Evolutionary conservation across 345 rosid species (phyloP).

Genomic region (Psidium friedrichsthalianum): DNA sequence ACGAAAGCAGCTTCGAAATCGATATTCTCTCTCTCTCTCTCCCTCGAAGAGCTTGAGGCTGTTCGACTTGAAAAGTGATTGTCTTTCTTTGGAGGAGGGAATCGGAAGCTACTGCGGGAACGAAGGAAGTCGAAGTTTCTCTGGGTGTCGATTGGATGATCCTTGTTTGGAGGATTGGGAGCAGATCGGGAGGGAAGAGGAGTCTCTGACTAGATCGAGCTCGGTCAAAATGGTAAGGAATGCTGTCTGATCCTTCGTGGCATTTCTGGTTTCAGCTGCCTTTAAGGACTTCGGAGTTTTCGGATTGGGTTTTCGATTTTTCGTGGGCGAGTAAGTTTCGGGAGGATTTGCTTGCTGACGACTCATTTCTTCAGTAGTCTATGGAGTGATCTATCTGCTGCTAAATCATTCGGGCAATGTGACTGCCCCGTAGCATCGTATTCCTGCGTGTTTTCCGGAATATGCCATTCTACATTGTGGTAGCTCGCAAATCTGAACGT

Average conservation of each 20-base stretch:
- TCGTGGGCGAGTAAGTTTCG: not conserved
- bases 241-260: not conserved
- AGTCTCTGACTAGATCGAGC: constrained; percentile 3
- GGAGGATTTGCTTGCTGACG: not conserved
- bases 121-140: not conserved
- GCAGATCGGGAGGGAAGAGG: constrained; percentile 1
- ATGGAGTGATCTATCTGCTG: not conserved
- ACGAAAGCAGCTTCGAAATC: not conserved
- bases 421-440: not conserved
- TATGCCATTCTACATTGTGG: not conserved
- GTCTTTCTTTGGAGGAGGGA: not conserved
- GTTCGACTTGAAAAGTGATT: not conserved
- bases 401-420: not conserved
- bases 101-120: not conserved
- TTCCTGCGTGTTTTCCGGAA: not conserved
- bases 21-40: not conserved
- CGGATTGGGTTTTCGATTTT: not conserved
- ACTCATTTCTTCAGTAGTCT: not conserved
- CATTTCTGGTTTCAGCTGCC: not conserved
- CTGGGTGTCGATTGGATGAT: not conserved
- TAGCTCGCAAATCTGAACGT: not conserved
- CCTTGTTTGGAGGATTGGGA: not conserved
- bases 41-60: not conserved
- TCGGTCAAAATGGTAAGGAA: not conserved
- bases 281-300: no score